phyloP scores from a whole-genome alignment of 2,329 filamentous ascomycete genomes.

The Atkinsonella texensis region DNA sequence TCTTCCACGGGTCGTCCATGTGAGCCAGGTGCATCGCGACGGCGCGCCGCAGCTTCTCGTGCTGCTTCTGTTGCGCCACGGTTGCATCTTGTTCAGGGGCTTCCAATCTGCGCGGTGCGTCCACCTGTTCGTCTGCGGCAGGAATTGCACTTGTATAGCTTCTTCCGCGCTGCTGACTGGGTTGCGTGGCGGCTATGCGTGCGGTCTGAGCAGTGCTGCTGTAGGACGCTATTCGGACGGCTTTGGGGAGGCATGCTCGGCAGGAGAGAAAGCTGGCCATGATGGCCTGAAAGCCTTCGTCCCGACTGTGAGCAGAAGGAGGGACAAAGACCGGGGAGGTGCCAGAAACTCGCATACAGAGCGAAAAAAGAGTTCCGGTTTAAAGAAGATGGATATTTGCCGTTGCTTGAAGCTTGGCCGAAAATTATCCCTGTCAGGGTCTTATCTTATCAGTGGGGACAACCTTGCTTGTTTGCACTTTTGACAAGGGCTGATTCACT shows the following conservation, averaged over 20 bases:
- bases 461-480: background rate
- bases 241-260: slow-evolving; percentile 16
- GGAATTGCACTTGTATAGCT: slow-evolving; percentile 7
- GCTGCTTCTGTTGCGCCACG: slow-evolving; percentile 10
- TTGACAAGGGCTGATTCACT: background rate
- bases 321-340: background rate
- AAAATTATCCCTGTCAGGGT: background rate
- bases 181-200: background rate
- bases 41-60: slow-evolving; percentile 21
- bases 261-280: slow-evolving; percentile 19
- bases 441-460: slow-evolving; percentile 9
- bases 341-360: background rate
- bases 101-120: slow-evolving; percentile 14
- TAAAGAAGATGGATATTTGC: background rate
- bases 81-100: slow-evolving; percentile 7
- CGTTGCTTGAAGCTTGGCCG: background rate
- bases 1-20: slow-evolving; percentile 58
- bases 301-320: background rate
- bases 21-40: slow-evolving; percentile 47
- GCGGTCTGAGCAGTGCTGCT: background rate
- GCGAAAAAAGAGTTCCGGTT: background rate
- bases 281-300: background rate
- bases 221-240: slow-evolving; percentile 10
- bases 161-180: slow-evolving; percentile 7
- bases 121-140: slow-evolving; percentile 7